phyloP scores from a whole-genome alignment of 768 basidiomycete species.

The Phaeotremella skinneri region DNA sequence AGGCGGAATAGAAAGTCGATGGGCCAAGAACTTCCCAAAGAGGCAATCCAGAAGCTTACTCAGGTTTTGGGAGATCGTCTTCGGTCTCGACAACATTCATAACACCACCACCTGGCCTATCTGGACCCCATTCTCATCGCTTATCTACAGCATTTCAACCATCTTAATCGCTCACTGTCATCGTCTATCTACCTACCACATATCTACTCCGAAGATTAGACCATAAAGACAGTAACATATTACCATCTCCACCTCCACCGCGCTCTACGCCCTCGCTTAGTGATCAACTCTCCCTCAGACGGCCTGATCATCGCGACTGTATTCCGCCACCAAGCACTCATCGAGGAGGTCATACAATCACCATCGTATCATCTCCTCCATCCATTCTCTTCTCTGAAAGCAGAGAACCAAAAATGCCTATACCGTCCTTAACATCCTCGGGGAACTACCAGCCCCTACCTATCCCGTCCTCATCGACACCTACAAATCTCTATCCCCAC shows the following conservation, averaged over 20 bases:
- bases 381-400: not conserved
- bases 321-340: not conserved
- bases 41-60: not conserved
- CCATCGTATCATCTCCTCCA: not conserved
- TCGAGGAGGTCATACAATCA: not conserved
- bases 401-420: not conserved
- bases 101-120: not conserved
- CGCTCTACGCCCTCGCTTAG: no score
- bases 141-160: not conserved
- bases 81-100: not conserved
- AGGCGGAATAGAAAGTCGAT: not conserved
- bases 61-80: not conserved
- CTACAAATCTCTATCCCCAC: conserved; percentile 6
- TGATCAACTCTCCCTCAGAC: no score
- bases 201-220: no score
- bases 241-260: no score
- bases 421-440: not conserved
- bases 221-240: no score
- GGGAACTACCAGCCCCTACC: conserved; percentile 16
- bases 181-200: no score
- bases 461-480: conserved; percentile 13
- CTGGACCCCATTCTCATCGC: not conserved
- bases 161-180: not conserved
- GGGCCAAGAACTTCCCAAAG: not conserved
- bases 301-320: no score